Evolutionary conservation across 768 basidiomycete species (phyloP), one percentile per base, ranked within the genome.

Genomic region (Tylopilus cervinicoccineus): DNA sequence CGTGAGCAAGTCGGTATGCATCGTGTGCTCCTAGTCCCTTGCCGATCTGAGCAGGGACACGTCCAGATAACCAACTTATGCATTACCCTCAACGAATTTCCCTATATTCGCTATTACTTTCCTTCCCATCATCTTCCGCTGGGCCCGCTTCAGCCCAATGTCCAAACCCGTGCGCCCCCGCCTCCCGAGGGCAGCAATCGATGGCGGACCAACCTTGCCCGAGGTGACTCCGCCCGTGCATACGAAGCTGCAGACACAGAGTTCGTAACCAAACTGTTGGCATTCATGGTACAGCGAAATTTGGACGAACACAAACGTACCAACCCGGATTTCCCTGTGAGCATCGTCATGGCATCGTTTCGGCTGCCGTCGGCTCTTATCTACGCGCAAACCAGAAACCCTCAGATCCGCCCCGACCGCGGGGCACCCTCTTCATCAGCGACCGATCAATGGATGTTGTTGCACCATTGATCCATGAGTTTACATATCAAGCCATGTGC

Each of bases 401-500:
- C 22, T 55, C 69, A 33, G 84, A 84, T 51, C 67, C 71, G 7
- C 70, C 76, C 7, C 76, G 93, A 51, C 85, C 87, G 12, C 81
- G 87, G 48, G 84, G 80, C 4, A 88, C 91, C 14, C 72, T 98
- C 32, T 77, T 98, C 61, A 86, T 99, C 51, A 94, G 93, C 5
- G 96, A 99, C 68, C 84, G 96, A n/a, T 80, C 93, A 4, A 92
- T 99, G 86, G 96, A 99, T 67, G 83, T 84, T 58, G 62, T 88
- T 22, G 86, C 92, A 3, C 96, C 96, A 2, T 80, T 97, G 51
- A 64, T 96, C 29, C 96, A 99, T 64, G 96, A 98, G 62, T 99
- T 99, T 63, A 98, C 95, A 19, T 99, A 98, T 67, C 96, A 98
- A 68, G 95, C 96, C 0, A 99, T 99, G 96, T 88, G 87, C 41